These are phyloP conservation scores for Vicia villosa DNA, from an alignment of 306 rosid species.

Conservation along the genomic window DNA sequence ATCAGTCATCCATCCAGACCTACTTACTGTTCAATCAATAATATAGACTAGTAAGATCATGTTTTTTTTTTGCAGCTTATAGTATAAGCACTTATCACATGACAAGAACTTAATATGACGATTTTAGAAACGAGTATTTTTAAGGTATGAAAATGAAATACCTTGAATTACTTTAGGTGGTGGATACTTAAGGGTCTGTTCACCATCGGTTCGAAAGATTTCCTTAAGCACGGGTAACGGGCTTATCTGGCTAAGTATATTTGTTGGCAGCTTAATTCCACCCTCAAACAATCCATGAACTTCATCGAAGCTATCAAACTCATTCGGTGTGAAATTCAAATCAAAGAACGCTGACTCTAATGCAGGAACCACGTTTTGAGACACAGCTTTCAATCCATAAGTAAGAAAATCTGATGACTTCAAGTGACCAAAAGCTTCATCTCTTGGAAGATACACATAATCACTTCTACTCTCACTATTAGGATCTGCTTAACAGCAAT, in stretches of 20 bases:
- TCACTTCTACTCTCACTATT: constrained; percentile 46
- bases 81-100: too few species aligned
- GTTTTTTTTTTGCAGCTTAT: too few species aligned
- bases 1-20: constrained; percentile 67
- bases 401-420: constrained; percentile 68
- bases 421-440: constrained; percentile 69
- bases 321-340: constrained; percentile 41
- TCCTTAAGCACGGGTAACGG: constrained; percentile 64
- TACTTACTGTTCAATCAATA: constrained; percentile 43
- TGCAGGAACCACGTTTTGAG: constrained; percentile 54
- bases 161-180: constrained; percentile 69
- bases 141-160: constrained; percentile 22
- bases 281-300: constrained; percentile 59
- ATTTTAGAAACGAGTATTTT: not conserved
- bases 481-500: constrained; percentile 46
- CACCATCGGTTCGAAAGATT: constrained; percentile 65
- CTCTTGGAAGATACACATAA: constrained; percentile 67
- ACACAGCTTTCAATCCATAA: constrained; percentile 59
- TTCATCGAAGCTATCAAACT: constrained; percentile 63
- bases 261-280: constrained; percentile 55
- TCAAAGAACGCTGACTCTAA: constrained; percentile 41
- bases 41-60: not conserved
- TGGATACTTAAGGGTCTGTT: constrained; percentile 57
- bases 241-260: constrained; percentile 45
- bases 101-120: too few species aligned